Evolutionary conservation across 1,139 yeast species (phyloP).

Genomic region (Yamadazyma kanchanaburiensis): DNA sequence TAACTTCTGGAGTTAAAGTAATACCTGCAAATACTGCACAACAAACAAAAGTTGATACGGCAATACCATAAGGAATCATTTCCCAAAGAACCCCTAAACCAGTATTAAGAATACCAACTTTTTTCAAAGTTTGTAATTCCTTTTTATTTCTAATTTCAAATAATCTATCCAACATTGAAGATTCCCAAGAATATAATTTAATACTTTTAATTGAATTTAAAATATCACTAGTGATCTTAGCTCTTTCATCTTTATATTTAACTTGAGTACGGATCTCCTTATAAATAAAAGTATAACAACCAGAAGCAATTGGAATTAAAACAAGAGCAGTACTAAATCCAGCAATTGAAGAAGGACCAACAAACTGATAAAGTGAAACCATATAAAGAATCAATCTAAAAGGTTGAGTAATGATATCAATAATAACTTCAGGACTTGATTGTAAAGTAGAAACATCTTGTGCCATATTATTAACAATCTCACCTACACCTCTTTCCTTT

Average conservation of each 20-base stretch:
- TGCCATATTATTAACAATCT: constrained; percentile 36
- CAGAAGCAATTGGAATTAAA: constrained; percentile 31
- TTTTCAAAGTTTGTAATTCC: constrained; percentile 27
- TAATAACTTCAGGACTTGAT: constrained; percentile 20
- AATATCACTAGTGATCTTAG: constrained; percentile 37
- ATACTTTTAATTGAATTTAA: constrained; percentile 37
- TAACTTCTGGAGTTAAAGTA: constrained; percentile 33
- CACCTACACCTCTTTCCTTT: constrained; percentile 38
- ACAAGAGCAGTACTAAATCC: constrained; percentile 32
- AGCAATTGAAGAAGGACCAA: constrained; percentile 34
- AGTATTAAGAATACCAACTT: constrained; percentile 30
- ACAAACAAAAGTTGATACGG: constrained; percentile 29
- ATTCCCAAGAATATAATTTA: constrained; percentile 40
- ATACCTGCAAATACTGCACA: constrained; percentile 21
- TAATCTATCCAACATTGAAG: constrained; percentile 35
- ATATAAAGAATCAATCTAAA: constrained; percentile 26
- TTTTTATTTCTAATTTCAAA: constrained; percentile 33
- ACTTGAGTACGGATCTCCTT: constrained; percentile 21
- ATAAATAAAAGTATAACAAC: constrained; percentile 26
- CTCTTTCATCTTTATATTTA: constrained; percentile 35
- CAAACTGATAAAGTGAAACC: constrained; percentile 23
- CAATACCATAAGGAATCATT: constrained; percentile 33
- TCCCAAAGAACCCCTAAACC: constrained; percentile 34
- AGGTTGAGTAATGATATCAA: constrained; percentile 28
- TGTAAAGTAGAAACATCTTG: constrained; percentile 31